Percentiles rank a stretch among this genome's conserved stretches.
Evolutionary conservation across 352 stramenopile species (phyloP).

Genomic region (Phytophthora ramorum): DNA sequence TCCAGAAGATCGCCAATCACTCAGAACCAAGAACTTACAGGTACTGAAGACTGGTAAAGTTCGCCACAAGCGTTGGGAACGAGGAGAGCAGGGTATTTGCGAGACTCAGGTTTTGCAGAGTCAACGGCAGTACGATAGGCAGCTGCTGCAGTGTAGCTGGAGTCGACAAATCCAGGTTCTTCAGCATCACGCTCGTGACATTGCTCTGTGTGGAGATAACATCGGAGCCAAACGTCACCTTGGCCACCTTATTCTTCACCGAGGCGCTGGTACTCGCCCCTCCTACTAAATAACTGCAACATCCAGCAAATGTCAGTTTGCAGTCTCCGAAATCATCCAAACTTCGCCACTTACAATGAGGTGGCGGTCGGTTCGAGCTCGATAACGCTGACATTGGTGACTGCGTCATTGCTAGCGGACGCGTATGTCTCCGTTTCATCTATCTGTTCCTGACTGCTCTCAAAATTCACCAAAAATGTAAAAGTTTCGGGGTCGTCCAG

Average conservation of each 20-base stretch:
- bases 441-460: conserved; percentile 25
- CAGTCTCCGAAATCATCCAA: background rate
- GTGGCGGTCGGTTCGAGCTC: conserved; percentile 31
- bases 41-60: conserved; percentile 39
- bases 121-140: conserved; percentile 25
- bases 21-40: conserved; percentile 34
- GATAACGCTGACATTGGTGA: conserved; percentile 33
- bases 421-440: conserved; percentile 40
- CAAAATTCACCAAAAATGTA: conserved; percentile 68
- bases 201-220: conserved; percentile 36
- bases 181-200: conserved; percentile 36
- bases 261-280: conserved; percentile 27
- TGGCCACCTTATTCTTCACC: conserved; percentile 46
- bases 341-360: conserved; percentile 33
- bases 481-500: conserved; percentile 41
- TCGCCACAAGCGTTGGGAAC: conserved; percentile 44
- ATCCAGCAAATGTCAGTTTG: conserved; percentile 5
- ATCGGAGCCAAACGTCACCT: conserved; percentile 34
- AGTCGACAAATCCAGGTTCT: conserved; percentile 40
- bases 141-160: conserved; percentile 34
- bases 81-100: conserved; percentile 37
- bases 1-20: background rate
- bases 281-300: conserved; percentile 32
- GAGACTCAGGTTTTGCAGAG: conserved; percentile 36
- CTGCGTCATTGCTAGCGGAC: conserved; percentile 43